Conservation (phyloP, 2,329 filamentous ascomycete genomes). For the Penicillium sumatraense region DNA sequence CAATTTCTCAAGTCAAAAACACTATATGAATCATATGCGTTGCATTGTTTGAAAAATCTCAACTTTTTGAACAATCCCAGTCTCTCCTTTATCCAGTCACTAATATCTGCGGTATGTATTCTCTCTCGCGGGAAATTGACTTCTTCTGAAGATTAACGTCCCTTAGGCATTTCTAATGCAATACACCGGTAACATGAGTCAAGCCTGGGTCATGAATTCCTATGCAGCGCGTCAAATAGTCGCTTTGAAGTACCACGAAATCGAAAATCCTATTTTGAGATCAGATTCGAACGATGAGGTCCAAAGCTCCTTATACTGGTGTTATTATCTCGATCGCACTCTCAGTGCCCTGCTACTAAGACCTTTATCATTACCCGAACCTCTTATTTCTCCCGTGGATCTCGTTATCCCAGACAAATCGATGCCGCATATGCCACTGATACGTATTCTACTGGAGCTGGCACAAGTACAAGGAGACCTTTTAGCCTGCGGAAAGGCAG, state of each 20-base stretch:
- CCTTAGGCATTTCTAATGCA: constrained; percentile 31
- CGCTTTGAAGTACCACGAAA: constrained; percentile 27
- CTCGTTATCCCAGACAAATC: constrained; percentile 5
- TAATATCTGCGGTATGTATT: constrained; percentile 30
- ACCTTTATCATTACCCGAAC: constrained; percentile 25
- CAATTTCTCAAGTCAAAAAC: constrained; percentile 25
- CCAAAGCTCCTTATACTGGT: constrained; percentile 29
- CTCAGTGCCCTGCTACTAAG: constrained; percentile 30
- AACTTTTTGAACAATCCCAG: constrained; percentile 23
- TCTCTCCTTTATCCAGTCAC: constrained; percentile 25
- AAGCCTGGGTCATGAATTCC: constrained; percentile 30
- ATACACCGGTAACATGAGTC: constrained; percentile 27
- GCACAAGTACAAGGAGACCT: constrained; percentile 22
- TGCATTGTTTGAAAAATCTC: constrained; percentile 21
- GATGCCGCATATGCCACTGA: constrained; percentile 12
- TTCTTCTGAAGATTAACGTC: background rate
- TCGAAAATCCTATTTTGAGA: background rate
- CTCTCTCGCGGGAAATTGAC: background rate
- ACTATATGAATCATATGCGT: constrained; percentile 22
- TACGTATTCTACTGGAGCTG: constrained; percentile 17
- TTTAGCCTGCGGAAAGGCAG: constrained; percentile 4
- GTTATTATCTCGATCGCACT: constrained; percentile 33
- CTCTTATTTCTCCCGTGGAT: constrained; percentile 8
- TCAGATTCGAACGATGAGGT: constrained; percentile 23
- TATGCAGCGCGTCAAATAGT: constrained; percentile 32